phyloP scores from a whole-genome alignment of 805 yeast genomes.

The Cyberlindnera samutprakarnensis region DNA sequence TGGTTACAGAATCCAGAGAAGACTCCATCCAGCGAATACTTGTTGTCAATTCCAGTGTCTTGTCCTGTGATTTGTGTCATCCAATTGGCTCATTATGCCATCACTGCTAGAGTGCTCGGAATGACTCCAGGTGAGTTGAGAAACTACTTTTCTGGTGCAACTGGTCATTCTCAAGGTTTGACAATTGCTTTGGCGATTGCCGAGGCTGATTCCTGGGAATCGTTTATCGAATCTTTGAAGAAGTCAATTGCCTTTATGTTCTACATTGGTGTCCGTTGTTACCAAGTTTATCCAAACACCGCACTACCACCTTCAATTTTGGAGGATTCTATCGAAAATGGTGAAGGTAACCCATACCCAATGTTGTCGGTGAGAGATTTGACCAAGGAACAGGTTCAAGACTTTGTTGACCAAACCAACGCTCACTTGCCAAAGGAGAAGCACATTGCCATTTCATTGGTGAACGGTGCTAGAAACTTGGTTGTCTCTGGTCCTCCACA shows the following conservation, averaged over 20 bases:
- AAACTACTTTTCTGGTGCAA: slow-evolving; percentile 59
- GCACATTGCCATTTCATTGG: slow-evolving; percentile 82
- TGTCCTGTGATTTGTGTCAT: slow-evolving; percentile 97
- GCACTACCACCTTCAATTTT: slow-evolving; percentile 89
- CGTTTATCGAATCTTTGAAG: slow-evolving; percentile 62
- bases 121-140: slow-evolving; percentile 85
- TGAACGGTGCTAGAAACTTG: slow-evolving; percentile 93
- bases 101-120: slow-evolving; percentile 79
- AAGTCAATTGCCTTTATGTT: slow-evolving; percentile 82
- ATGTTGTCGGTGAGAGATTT: slow-evolving; percentile 94
- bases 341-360: slow-evolving; percentile 96
- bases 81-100: slow-evolving; percentile 88
- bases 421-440: slow-evolving; percentile 87
- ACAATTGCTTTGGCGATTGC: slow-evolving; percentile 91
- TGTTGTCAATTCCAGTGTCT: slow-evolving; percentile 85
- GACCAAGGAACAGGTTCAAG: slow-evolving; percentile 70
- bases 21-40: slow-evolving; percentile 85
- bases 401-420: slow-evolving; percentile 78
- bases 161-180: slow-evolving; percentile 89
- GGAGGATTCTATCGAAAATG: slow-evolving; percentile 85
- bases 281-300: slow-evolving; percentile 86
- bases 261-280: slow-evolving; percentile 90
- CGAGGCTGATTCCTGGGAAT: slow-evolving; percentile 75
- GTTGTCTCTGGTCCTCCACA: slow-evolving; percentile 98
- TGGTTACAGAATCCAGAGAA: slow-evolving; percentile 84